A percentile compares a stretch with the other conserved stretches of the same genome.
Evolutionary conservation across 345 rosid species (phyloP).

Genomic region (Sonneratia caseolaris): DNA sequence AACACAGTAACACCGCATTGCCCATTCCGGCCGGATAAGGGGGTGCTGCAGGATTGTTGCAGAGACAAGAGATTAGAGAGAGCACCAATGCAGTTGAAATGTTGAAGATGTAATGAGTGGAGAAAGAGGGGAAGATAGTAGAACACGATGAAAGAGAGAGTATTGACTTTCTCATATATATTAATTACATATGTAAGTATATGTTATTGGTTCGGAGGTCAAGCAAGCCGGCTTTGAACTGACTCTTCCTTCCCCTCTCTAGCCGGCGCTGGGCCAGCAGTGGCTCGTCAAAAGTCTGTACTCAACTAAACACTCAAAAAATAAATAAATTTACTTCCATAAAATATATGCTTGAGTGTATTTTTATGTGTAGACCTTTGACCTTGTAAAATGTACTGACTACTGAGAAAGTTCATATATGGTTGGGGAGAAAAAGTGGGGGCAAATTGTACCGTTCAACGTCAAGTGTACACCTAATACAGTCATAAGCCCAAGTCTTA

Average conservation of each 20-base stretch:
- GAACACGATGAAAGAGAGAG: background rate
- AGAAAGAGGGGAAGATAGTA: background rate
- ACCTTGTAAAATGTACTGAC: background rate
- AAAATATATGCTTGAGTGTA: too few relatives aligned
- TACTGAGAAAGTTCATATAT: background rate
- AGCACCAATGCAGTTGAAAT: background rate
- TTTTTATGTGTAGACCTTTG: background rate
- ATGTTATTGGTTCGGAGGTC: background rate
- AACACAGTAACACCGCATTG: slow-evolving; percentile 23
- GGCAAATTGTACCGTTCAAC: too few relatives aligned
- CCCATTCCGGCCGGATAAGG: slow-evolving; percentile 21
- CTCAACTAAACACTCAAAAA: background rate
- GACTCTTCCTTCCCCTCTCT: background rate
- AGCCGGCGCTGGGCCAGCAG: background rate
- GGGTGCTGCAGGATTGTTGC: background rate
- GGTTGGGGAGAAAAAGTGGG: background rate
- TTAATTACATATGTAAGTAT: background rate
- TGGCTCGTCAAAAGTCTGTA: background rate
- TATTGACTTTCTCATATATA: background rate
- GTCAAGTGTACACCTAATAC: too few relatives aligned
- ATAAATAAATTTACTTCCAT: too few relatives aligned
- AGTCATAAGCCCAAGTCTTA: too few relatives aligned
- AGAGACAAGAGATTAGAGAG: background rate
- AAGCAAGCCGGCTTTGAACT: slow-evolving; percentile 10
- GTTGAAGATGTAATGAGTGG: background rate